phyloP scores from a whole-genome alignment of 1,139 yeast genomes.

The Suzukiozyma palmioleophila region DNA sequence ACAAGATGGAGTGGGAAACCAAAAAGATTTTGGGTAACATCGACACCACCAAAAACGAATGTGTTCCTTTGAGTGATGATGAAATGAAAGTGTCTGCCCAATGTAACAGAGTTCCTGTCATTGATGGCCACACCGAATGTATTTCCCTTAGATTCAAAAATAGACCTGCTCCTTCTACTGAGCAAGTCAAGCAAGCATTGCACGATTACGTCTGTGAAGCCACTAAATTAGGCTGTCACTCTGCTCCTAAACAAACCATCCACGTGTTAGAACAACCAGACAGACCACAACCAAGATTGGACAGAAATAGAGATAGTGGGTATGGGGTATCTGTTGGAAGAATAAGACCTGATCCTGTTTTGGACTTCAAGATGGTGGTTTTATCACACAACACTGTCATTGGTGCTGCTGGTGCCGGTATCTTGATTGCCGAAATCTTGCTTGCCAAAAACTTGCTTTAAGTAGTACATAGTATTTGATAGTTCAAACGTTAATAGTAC shows the following conservation, averaged over 20 bases:
- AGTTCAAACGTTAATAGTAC: background rate
- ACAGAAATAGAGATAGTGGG: conserved; percentile 92
- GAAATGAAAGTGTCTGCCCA: conserved; percentile 90
- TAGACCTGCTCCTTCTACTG: conserved; percentile 81
- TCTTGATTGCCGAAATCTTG: conserved; percentile 88
- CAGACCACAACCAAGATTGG: conserved; percentile 98
- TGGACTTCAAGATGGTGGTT: conserved; percentile 94
- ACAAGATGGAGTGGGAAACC: conserved; percentile 97
- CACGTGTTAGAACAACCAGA: conserved; percentile 87
- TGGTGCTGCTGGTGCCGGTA: conserved; percentile 99
- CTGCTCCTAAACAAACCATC: conserved; percentile 90
- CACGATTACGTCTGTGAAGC: conserved; percentile 84
- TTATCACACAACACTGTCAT: conserved; percentile 94
- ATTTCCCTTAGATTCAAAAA: conserved; percentile 79
- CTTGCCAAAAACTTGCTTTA: conserved; percentile 70
- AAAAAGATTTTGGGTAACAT: conserved; percentile 81
- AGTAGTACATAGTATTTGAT: conserved; percentile 1
- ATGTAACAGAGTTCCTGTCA: conserved; percentile 94
- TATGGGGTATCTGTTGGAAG: conserved; percentile 96
- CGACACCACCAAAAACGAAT: conserved; percentile 49
- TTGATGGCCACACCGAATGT: conserved; percentile 97
- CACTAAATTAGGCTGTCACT: conserved; percentile 66
- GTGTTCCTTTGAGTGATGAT: conserved; percentile 59
- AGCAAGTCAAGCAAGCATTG: conserved; percentile 67
- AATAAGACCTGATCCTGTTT: conserved; percentile 85